Evolutionary conservation across 2,329 filamentous ascomycete genomes (phyloP).

Genomic region (Tricladium varicosporioides): DNA sequence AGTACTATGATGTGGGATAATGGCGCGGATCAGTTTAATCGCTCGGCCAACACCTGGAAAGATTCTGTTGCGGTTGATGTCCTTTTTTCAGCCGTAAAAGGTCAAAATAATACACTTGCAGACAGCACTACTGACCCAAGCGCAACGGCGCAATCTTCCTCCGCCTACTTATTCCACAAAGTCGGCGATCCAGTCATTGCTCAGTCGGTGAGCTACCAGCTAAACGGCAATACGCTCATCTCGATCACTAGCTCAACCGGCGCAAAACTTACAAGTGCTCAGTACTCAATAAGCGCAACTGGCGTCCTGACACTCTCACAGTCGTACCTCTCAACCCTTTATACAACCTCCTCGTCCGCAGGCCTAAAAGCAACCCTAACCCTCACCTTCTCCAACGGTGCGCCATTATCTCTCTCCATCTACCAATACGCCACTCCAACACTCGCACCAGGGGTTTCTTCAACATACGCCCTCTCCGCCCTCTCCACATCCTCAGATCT

Average conservation of each 20-base stretch:
- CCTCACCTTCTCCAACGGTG: conserved; percentile 50
- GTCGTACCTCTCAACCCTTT: conserved; percentile 44
- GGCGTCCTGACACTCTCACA: conserved; percentile 46
- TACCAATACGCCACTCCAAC: conserved; percentile 51
- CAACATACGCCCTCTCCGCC: neutral
- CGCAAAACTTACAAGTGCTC: conserved; percentile 38
- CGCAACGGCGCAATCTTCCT: conserved; percentile 45
- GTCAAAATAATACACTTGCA: conserved; percentile 47
- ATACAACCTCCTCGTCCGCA: conserved; percentile 40
- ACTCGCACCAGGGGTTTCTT: conserved; percentile 12
- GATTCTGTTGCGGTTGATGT: conserved; percentile 49
- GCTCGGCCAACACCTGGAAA: conserved; percentile 46
- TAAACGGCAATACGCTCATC: conserved; percentile 53
- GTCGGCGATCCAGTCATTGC: conserved; percentile 42
- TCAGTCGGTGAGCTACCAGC: conserved; percentile 46
- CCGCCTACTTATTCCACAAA: conserved; percentile 55
- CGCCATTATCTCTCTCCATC: conserved; percentile 45
- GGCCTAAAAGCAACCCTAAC: conserved; percentile 51
- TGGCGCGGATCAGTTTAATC: conserved; percentile 53
- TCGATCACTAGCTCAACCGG: conserved; percentile 39
- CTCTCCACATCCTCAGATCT: conserved; percentile 29
- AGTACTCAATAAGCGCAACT: conserved; percentile 45
- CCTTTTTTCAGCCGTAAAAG: conserved; percentile 43
- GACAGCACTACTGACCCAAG: conserved; percentile 49
- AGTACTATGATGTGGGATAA: conserved; percentile 59